These are phyloP conservation scores for Parasarocladium wereldwijsianum DNA, from an alignment of 2,329 filamentous ascomycete species.

Conservation along the genomic window DNA sequence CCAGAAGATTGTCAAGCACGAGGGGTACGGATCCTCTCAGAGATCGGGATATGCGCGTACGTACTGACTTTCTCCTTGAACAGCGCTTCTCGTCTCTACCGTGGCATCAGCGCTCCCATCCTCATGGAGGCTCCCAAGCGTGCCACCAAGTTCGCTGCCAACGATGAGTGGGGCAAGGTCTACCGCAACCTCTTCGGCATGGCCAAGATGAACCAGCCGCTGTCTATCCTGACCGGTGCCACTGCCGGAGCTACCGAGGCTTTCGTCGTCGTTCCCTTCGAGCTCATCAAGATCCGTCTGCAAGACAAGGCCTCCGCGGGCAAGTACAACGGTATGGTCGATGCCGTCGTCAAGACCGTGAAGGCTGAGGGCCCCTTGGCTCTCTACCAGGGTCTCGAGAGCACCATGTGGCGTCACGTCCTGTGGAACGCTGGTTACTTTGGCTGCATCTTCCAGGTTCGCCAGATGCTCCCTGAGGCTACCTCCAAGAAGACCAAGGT, in stretches of 20 bases:
- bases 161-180: constrained; percentile 94
- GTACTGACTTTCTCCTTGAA: constrained; percentile 4
- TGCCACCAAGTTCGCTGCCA: constrained; percentile 97
- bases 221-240: constrained; percentile 87
- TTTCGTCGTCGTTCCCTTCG: constrained; percentile 95
- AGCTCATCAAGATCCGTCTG: constrained; percentile 94
- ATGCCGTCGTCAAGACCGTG: constrained; percentile 70
- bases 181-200: constrained; percentile 80
- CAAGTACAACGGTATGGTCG: constrained; percentile 72
- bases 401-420: constrained; percentile 86
- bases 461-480: constrained; percentile 66
- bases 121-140: constrained; percentile 92
- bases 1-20: constrained; percentile 87
- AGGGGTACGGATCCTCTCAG: constrained; percentile 63
- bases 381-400: constrained; percentile 93
- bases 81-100: constrained; percentile 81
- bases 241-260: constrained; percentile 90
- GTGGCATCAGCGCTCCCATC: constrained; percentile 88
- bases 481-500: constrained; percentile 70
- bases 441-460: constrained; percentile 95
- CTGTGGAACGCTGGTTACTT: constrained; percentile 94
- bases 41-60: no score
- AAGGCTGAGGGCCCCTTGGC: constrained; percentile 71
- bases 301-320: constrained; percentile 89
- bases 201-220: constrained; percentile 75